Evolutionary conservation across 495 filamentous ascomycete species (phyloP).

Genomic region (Lineolata rhizophorae): DNA sequence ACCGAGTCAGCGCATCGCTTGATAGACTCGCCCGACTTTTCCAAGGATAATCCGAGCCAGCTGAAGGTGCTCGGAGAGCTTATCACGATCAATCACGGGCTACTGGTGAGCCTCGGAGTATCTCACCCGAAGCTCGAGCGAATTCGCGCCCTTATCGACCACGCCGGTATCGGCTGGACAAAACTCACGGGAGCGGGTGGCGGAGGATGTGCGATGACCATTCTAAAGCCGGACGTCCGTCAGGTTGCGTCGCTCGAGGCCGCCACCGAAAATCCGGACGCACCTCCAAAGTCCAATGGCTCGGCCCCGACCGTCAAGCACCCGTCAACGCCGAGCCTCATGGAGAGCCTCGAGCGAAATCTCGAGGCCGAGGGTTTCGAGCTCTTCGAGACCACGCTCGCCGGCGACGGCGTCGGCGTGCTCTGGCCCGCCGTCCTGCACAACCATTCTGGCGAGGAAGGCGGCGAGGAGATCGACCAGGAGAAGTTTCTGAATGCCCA

Average conservation of each 20-base stretch:
- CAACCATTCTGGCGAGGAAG: conserved; percentile 46
- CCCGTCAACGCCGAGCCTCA: conserved; percentile 4
- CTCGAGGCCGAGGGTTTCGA: conserved; percentile 57
- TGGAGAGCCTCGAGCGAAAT: conserved; percentile 37
- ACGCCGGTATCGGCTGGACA: conserved; percentile 81
- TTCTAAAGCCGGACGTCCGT: conserved; percentile 41
- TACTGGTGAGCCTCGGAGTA: conserved; percentile 70
- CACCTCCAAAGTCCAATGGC: neutral
- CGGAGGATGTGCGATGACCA: conserved; percentile 82
- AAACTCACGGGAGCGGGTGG: conserved; percentile 93
- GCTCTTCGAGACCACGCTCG: conserved; percentile 70
- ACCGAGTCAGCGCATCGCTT: conserved; percentile 50
- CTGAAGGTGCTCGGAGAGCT: conserved; percentile 59
- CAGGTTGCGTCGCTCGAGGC: conserved; percentile 4
- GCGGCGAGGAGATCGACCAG: conserved; percentile 81
- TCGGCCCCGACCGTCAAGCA: neutral
- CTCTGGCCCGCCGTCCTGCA: conserved; percentile 74
- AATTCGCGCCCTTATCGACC: conserved; percentile 76
- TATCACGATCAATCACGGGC: conserved; percentile 80
- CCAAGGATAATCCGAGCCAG: conserved; percentile 30
- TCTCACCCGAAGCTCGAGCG: conserved; percentile 86
- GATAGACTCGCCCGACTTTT: conserved; percentile 40
- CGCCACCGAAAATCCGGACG: conserved; percentile 2
- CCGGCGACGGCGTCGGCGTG: conserved; percentile 80
- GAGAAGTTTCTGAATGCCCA: conserved; percentile 73